Evolutionary conservation across 495 filamentous ascomycete genomes (phyloP).

Genomic region (Aspergillus haitiensis): DNA sequence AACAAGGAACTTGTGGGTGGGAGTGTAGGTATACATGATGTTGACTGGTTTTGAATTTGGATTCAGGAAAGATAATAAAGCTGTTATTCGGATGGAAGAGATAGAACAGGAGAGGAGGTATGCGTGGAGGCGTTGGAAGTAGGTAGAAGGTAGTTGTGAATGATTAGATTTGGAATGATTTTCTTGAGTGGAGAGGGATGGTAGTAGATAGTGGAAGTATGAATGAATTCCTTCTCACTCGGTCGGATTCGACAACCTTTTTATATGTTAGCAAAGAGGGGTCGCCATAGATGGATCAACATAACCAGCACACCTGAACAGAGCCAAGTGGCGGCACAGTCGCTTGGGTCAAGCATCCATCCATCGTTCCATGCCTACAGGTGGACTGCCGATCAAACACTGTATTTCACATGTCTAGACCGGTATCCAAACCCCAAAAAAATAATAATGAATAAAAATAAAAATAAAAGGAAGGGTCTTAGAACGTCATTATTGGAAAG

Average conservation of each 20-base stretch:
- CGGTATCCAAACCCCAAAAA: conserved; percentile 1
- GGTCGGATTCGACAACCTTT: conserved; percentile 34
- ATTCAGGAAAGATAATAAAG: conserved; percentile 13
- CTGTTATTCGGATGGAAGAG: not conserved
- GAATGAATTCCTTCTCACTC: conserved; percentile 6
- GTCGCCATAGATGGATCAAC: conserved; percentile 35
- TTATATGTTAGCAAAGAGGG: conserved; percentile 38
- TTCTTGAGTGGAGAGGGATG: conserved; percentile 15
- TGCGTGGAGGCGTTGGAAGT: not conserved
- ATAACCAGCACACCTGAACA: conserved; percentile 29
- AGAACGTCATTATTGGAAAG: conserved; percentile 26
- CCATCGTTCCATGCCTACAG: conserved; percentile 16
- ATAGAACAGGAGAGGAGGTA: conserved; percentile 5
- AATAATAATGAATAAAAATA: not conserved
- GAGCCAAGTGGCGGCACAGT: conserved; percentile 23
- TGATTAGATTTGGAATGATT: conserved; percentile 4
- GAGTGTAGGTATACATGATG: conserved; percentile 43
- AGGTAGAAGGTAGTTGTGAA: conserved; percentile 2
- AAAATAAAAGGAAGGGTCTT: conserved; percentile 16
- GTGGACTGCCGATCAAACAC: conserved; percentile 22
- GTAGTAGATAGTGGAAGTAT: conserved; percentile 4
- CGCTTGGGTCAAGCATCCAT: conserved; percentile 27
- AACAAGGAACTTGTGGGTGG: conserved; percentile 41
- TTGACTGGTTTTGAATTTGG: conserved; percentile 16
- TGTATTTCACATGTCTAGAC: conserved; percentile 29